Evolutionary conservation across 176 grass and related monocot genomes (phyloP).

Genomic region (Aegilops sharonensis): DNA sequence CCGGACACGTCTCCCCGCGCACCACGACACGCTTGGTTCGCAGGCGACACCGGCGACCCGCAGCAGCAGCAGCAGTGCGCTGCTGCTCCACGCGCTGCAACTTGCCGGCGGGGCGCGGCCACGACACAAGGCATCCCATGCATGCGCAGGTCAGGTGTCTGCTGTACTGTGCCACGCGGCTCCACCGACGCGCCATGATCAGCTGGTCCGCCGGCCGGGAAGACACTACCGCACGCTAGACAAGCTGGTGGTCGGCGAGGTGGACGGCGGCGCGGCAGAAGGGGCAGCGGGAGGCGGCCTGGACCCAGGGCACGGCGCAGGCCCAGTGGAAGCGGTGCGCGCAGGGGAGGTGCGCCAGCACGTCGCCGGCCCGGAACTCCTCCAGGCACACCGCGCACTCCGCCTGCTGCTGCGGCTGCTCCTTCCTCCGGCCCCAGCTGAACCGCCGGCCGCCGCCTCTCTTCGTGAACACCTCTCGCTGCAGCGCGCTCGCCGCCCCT

Average conservation of each 20-base stretch:
- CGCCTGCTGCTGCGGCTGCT: conserved; percentile 15
- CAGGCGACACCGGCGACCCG: background rate
- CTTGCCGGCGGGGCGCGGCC: background rate
- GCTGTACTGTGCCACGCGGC: background rate
- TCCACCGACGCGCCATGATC: background rate
- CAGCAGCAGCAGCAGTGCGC: background rate
- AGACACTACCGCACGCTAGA: background rate
- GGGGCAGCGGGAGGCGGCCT: conserved; percentile 63
- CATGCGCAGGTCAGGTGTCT: background rate
- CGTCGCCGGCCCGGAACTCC: conserved; percentile 60
- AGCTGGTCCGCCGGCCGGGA: no score
- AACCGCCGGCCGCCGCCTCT: conserved; percentile 24
- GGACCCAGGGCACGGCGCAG: conserved; percentile 81
- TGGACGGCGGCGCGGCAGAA: conserved; percentile 60
- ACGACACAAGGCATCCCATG: background rate
- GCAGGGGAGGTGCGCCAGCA: conserved; percentile 72
- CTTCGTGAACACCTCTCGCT: conserved; percentile 49
- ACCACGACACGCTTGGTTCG: background rate
- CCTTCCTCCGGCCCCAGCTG: conserved; percentile 51
- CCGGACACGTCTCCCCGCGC: background rate
- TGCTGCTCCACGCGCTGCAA: background rate
- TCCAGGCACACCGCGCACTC: conserved; percentile 92
- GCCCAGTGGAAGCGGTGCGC: conserved; percentile 85
- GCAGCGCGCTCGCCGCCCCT: conserved; percentile 1
- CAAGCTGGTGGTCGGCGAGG: background rate